Conservation (phyloP, 495 filamentous ascomycete species). For the Bombardia bombarda region DNA sequence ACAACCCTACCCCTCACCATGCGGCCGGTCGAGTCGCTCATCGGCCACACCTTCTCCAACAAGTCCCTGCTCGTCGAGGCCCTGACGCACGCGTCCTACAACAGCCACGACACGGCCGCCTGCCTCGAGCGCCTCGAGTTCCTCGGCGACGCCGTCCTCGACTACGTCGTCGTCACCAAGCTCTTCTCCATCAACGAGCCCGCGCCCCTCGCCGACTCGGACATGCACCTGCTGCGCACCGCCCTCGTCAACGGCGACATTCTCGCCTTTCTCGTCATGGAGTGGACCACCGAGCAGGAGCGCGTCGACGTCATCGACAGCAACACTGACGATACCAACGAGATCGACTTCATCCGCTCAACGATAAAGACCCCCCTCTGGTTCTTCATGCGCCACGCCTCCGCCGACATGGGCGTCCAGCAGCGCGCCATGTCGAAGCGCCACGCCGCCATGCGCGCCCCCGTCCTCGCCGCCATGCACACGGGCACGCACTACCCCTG, state of each 20-base stretch:
- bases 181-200: conserved; percentile 21
- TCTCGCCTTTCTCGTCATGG: conserved; percentile 77
- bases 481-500: conserved; percentile 59
- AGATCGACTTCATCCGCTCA: conserved; percentile 1
- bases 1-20: conserved; percentile 19
- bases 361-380: conserved; percentile 44
- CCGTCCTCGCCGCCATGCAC: conserved; percentile 43
- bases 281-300: conserved; percentile 32
- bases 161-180: conserved; percentile 58
- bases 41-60: conserved; percentile 67
- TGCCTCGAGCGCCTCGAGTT: conserved; percentile 89
- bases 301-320: conserved; percentile 7
- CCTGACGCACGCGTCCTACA: conserved; percentile 73
- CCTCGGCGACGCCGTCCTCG: conserved; percentile 80
- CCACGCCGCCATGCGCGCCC: conserved; percentile 39
- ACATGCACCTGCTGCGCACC: conserved; percentile 69
- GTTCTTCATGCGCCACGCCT: conserved; percentile 59
- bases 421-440: conserved; percentile 39
- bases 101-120: conserved; percentile 29
- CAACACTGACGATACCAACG: not conserved
- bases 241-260: conserved; percentile 78
- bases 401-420: conserved; percentile 29
- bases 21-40: conserved; percentile 44
- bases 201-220: conserved; percentile 44
- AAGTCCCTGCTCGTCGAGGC: conserved; percentile 71